phyloP scores from a whole-genome alignment of 495 filamentous ascomycete species.

The Aspergillus mulundensis region DNA sequence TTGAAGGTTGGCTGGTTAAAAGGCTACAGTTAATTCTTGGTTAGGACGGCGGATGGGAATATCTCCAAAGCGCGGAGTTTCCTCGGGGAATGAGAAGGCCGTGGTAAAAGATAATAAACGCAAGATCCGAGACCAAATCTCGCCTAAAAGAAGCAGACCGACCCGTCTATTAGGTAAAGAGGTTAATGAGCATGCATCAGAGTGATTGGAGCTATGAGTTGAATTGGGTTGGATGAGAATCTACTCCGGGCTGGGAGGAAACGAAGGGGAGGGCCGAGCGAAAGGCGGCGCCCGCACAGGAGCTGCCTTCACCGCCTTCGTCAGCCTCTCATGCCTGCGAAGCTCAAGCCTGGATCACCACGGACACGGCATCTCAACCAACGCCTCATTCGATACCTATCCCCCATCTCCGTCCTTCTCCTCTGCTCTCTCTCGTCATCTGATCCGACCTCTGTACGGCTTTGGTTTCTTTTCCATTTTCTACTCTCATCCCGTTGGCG shows the following conservation, averaged over 20 bases:
- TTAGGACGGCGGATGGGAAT: background rate
- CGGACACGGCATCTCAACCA: constrained; percentile 12
- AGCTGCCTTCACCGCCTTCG: constrained; percentile 25
- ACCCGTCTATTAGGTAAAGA: background rate
- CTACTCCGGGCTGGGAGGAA: constrained; percentile 11
- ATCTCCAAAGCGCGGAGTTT: constrained; percentile 17
- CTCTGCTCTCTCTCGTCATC: background rate
- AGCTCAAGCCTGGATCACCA: constrained; percentile 9
- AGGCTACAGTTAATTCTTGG: background rate
- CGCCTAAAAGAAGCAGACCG: background rate
- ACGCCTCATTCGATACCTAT: constrained; percentile 7
- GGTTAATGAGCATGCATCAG: constrained; percentile 6
- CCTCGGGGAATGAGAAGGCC: constrained; percentile 9
- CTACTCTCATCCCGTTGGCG: background rate
- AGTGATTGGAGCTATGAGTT: constrained; percentile 5
- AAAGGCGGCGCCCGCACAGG: constrained; percentile 15
- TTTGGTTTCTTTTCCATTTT: background rate
- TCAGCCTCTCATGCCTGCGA: constrained; percentile 16
- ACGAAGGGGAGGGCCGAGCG: constrained; percentile 19
- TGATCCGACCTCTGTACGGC: background rate
- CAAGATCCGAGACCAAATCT: background rate
- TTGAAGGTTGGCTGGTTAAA: constrained; percentile 13
- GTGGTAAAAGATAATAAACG: background rate
- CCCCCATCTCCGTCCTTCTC: constrained; percentile 1
- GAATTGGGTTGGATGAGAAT: constrained; percentile 11